These are phyloP conservation scores for Seminavis robusta DNA, from an alignment of 108 stramenopile genomes.

Conservation along the genomic window DNA sequence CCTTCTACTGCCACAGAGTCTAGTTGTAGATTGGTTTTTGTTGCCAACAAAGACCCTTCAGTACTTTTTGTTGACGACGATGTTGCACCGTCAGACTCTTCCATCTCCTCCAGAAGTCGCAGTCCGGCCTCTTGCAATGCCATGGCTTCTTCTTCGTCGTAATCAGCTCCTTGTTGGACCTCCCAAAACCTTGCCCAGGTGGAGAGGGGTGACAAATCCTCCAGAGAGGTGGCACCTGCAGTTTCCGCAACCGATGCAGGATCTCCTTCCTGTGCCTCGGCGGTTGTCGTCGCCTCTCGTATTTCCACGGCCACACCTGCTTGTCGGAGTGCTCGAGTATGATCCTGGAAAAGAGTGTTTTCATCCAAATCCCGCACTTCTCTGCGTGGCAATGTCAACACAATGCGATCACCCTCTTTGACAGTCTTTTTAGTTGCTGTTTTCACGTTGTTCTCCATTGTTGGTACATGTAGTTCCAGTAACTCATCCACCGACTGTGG, in stretches of 20 bases:
- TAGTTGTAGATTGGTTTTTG: conserved; percentile 35
- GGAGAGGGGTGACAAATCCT: conserved; percentile 61
- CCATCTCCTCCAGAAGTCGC: conserved; percentile 42
- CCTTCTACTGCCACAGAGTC: conserved; percentile 54
- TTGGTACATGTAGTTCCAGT: conserved; percentile 20
- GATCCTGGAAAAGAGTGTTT: conserved; percentile 13
- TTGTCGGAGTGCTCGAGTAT: conserved; percentile 39
- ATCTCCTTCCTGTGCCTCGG: neutral
- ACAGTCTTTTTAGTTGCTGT: conserved; percentile 12
- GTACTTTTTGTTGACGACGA: too few species aligned
- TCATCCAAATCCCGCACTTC: conserved; percentile 18
- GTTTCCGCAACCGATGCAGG: too few species aligned
- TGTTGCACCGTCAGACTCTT: neutral
- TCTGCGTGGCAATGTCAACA: conserved; percentile 55
- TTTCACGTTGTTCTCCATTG: neutral
- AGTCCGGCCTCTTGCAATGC: conserved; percentile 37
- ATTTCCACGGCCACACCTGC: conserved; percentile 61
- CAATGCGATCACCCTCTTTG: conserved; percentile 46
- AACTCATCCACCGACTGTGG: conserved; percentile 44
- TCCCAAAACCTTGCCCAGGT: conserved; percentile 54
- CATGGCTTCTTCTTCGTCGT: conserved; percentile 25
- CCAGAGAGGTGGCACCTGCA: conserved; percentile 19
- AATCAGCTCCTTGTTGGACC: conserved; percentile 23
- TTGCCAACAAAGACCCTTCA: too few species aligned
- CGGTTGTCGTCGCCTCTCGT: conserved; percentile 29